These are phyloP conservation scores for Podaxis carcinomalis DNA, from an alignment of 768 basidiomycete species.

Conservation along the genomic window DNA sequence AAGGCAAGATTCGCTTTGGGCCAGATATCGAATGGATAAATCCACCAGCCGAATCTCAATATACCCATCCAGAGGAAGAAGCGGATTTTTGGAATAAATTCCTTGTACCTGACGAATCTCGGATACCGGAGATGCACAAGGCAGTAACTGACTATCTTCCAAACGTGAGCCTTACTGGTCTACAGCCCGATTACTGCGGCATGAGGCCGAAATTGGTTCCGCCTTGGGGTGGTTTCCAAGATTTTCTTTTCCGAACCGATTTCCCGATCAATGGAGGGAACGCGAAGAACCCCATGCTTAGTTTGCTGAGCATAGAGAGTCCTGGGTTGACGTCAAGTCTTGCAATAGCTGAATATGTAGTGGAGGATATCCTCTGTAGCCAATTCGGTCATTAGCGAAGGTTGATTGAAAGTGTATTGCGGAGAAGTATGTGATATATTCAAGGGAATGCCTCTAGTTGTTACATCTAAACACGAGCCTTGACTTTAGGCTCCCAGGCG, in stretches of 20 bases:
- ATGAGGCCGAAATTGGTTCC: conserved; percentile 84
- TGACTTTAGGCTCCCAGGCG: conserved; percentile 78
- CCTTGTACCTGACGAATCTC: conserved; percentile 59
- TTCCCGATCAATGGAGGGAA: conserved; percentile 36
- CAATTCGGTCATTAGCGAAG: conserved; percentile 16
- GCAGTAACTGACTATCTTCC: conserved; percentile 78
- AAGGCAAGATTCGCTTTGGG: conserved; percentile 84
- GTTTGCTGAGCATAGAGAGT: conserved; percentile 85
- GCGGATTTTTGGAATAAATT: conserved; percentile 74
- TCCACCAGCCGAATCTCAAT: conserved; percentile 34
- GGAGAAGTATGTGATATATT: not conserved
- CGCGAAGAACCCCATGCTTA: conserved; percentile 58
- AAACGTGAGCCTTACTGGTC: conserved; percentile 48
- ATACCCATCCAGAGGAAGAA: conserved; percentile 32
- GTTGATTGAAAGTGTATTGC: not conserved
- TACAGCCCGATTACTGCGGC: conserved; percentile 81
- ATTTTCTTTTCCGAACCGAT: conserved; percentile 74
- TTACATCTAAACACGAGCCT: conserved; percentile 36
- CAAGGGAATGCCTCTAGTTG: not conserved
- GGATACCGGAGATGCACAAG: conserved; percentile 58
- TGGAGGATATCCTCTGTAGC: conserved; percentile 46
- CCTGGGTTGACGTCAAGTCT: conserved; percentile 88
- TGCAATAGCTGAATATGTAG: conserved; percentile 82
- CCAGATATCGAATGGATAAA: conserved; percentile 89
- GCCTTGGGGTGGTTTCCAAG: conserved; percentile 73